Evolutionary conservation across 768 basidiomycete species (phyloP).

Genomic region (Fomitopsis serialis): DNA sequence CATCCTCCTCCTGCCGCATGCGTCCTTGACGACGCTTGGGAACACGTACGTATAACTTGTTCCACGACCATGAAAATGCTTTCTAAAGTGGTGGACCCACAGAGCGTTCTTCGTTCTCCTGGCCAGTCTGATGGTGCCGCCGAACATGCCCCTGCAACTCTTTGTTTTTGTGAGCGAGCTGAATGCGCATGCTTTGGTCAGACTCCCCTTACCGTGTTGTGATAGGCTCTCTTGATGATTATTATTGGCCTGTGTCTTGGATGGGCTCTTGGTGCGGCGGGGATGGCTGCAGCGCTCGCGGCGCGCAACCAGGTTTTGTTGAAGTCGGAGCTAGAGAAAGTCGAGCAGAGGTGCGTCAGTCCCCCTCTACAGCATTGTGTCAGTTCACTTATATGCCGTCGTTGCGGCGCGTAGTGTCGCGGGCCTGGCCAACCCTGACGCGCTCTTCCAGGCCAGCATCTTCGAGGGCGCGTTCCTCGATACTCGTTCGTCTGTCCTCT

Average conservation of each 20-base stretch:
- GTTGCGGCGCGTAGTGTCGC: conserved; percentile 21
- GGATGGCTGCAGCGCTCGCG: conserved; percentile 43
- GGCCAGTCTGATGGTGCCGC: conserved; percentile 39
- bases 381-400: too few relatives aligned
- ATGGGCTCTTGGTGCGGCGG: conserved; percentile 51
- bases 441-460: conserved; percentile 32
- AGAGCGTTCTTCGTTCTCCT: conserved; percentile 44
- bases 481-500: conserved; percentile 35
- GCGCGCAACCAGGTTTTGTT: conserved; percentile 31
- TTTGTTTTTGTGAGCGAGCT: conserved; percentile 39
- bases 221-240: conserved; percentile 36
- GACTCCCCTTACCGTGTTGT: neutral
- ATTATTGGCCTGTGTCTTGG: conserved; percentile 42
- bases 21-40: conserved; percentile 31
- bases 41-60: conserved; percentile 31
- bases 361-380: conserved; percentile 2
- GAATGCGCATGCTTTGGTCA: too few relatives aligned
- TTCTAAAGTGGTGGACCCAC: neutral
- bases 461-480: conserved; percentile 50
- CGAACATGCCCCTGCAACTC: conserved; percentile 41
- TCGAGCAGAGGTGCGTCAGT: conserved; percentile 26
- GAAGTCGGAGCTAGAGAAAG: conserved; percentile 21
- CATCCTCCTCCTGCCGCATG: conserved; percentile 35
- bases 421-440: conserved; percentile 34
- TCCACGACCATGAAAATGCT: neutral